Percentiles rank a stretch among this genome's conserved stretches.
phyloP scores from a whole-genome alignment of 1,284 basidiomycete genomes.

The Ustilago crameri region DNA sequence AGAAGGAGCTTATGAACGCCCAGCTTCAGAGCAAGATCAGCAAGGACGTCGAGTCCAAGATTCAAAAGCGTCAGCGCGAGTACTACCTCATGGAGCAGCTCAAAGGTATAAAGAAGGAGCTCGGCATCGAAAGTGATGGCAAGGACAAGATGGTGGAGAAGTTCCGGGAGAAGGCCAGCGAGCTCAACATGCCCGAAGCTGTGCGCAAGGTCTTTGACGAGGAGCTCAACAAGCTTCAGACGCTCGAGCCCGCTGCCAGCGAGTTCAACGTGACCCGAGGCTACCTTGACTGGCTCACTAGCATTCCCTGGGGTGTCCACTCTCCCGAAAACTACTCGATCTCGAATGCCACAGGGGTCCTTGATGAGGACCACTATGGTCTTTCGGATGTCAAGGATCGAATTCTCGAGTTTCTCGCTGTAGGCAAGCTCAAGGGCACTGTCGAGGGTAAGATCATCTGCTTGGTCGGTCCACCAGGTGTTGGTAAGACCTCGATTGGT shows the following conservation, averaged over 20 bases:
- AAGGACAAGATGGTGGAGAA: constrained; percentile 98
- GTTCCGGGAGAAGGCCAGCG: constrained; percentile 87
- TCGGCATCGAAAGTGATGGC: constrained; percentile 95
- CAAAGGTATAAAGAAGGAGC: constrained; percentile 98
- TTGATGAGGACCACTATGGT: constrained; percentile 97
- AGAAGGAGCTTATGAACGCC: constrained; percentile 98
- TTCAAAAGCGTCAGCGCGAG: constrained; percentile 95
- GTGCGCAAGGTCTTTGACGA: constrained; percentile 97
- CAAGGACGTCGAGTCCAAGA: constrained; percentile 93
- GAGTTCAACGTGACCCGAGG: constrained; percentile 82
- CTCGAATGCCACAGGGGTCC: constrained; percentile 81
- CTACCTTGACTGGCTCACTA: constrained; percentile 72
- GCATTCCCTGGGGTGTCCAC: constrained; percentile 96
- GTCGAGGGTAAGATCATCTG: constrained; percentile 99
- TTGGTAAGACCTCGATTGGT: constrained; percentile 87
- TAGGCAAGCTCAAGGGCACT: constrained; percentile 93
- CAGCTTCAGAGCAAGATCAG: constrained; percentile 94
- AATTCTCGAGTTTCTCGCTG: constrained; percentile 96
- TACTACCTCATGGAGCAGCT: constrained; percentile 99
- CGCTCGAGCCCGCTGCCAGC: constrained; percentile 86
- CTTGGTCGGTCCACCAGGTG: constrained; percentile 94
- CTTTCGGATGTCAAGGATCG: constrained; percentile 93
- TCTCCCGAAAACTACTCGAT: constrained; percentile 94
- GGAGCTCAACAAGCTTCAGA: constrained; percentile 89
- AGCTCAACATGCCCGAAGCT: constrained; percentile 89